These are phyloP conservation scores for Botrytis medusae DNA, from an alignment of 2,329 filamentous ascomycete species.

Conservation along the genomic window DNA sequence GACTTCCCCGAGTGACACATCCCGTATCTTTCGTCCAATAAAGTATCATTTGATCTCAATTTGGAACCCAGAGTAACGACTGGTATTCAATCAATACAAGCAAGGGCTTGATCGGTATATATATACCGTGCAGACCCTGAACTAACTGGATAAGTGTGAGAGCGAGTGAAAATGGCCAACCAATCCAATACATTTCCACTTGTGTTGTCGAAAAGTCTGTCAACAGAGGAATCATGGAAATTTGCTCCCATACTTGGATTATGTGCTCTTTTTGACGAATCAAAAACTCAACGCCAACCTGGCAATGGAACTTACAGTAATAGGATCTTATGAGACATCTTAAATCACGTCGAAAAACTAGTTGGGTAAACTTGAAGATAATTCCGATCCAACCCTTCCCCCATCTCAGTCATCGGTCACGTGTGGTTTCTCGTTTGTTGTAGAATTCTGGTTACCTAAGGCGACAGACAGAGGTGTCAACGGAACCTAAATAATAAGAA, in stretches of 20 bases:
- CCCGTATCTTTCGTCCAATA: not conserved
- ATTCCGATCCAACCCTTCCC: not conserved
- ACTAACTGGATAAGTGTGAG: not conserved
- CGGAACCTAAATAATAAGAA: constrained; percentile 15
- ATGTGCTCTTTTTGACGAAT: not conserved
- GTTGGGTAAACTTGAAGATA: not conserved
- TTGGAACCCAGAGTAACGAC: not conserved
- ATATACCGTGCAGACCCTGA: not conserved
- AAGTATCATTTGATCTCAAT: not conserved
- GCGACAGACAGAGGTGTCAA: constrained; percentile 15
- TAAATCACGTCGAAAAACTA: not conserved
- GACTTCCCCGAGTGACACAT: not conserved
- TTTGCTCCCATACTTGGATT: no score
- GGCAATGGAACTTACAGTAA: not conserved
- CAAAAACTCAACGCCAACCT: not conserved
- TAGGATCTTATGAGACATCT: not conserved
- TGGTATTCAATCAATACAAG: not conserved
- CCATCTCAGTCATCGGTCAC: not conserved
- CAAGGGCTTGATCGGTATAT: not conserved
- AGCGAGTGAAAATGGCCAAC: not conserved
- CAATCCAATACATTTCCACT: not conserved
- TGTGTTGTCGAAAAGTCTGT: not conserved
- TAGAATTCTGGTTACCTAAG: constrained; percentile 22
- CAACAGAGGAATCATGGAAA: not conserved
- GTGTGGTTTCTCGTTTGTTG: not conserved